These are phyloP conservation scores for Globisporangium echinulatum DNA, from an alignment of 352 stramenopile genomes.

Conservation along the genomic window DNA sequence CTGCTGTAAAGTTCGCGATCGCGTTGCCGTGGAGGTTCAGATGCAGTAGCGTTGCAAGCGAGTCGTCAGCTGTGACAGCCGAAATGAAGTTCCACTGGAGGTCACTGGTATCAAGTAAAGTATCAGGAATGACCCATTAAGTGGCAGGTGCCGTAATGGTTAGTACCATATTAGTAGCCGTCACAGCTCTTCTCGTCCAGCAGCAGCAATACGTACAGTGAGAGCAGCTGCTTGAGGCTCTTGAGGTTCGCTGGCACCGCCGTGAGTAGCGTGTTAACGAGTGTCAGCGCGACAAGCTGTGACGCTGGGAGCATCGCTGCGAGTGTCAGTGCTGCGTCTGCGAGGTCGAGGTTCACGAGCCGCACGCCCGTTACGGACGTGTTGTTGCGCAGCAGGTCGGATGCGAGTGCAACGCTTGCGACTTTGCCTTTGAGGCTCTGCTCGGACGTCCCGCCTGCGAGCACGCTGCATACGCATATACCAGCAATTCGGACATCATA, in stretches of 20 bases:
- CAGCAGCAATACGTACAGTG: conserved; percentile 2
- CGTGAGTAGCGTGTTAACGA: conserved; percentile 8
- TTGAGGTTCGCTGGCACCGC: conserved; percentile 4
- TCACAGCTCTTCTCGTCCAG: neutral
- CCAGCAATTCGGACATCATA: neutral
- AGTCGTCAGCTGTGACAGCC: conserved; percentile 1
- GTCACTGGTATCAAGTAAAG: neutral
- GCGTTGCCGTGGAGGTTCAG: conserved; percentile 49
- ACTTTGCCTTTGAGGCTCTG: conserved; percentile 36
- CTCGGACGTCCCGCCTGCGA: conserved; percentile 35
- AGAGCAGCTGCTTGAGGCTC: conserved; percentile 4
- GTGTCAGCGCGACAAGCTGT: conserved; percentile 3
- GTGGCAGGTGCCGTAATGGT: neutral
- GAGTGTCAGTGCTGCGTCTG: neutral
- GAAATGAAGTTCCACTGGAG: conserved; percentile 13
- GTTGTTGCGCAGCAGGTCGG: conserved; percentile 23
- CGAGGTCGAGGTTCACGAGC: conserved; percentile 14
- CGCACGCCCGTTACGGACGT: conserved; percentile 30
- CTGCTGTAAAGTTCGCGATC: conserved; percentile 32
- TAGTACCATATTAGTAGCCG: neutral
- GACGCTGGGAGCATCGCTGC: conserved; percentile 8
- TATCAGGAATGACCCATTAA: neutral
- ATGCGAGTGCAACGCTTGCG: conserved; percentile 27
- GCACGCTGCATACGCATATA: conserved; percentile 18
- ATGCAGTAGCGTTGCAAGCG: conserved; percentile 2